Percentiles rank a stretch among this genome's conserved stretches.
Evolutionary conservation across 1,139 yeast species (phyloP).

Genomic region (Yamadazyma sp.): DNA sequence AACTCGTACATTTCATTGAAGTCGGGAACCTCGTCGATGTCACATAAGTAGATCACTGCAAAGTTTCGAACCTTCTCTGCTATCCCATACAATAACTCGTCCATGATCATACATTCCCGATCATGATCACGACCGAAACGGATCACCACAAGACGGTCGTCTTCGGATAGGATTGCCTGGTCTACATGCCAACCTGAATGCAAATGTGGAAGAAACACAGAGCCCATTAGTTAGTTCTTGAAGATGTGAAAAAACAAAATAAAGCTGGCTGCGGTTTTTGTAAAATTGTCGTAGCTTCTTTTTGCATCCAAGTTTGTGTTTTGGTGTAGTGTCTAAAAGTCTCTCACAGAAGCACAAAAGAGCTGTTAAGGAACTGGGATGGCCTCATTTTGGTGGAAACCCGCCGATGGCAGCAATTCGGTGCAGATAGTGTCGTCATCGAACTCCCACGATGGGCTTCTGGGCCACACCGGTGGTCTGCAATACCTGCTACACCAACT

Average conservation of each 20-base stretch:
- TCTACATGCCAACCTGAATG: slow-evolving; percentile 95
- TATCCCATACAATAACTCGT: slow-evolving; percentile 74
- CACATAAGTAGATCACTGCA: slow-evolving; percentile 86
- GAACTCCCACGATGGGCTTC: neutral
- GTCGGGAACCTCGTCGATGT: slow-evolving; percentile 85
- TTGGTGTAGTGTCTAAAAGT: neutral
- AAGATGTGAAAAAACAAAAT: neutral
- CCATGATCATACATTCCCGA: slow-evolving; percentile 85
- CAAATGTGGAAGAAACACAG: slow-evolving; percentile 84
- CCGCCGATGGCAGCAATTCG: neutral
- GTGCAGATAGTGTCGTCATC: neutral
- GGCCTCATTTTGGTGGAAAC: neutral
- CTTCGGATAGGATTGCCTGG: slow-evolving; percentile 85
- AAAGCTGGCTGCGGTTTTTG: neutral
- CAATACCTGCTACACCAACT: slow-evolving; percentile 4
- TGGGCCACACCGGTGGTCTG: neutral
- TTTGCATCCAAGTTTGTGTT: slow-evolving; percentile 14
- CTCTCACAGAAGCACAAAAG: too few relatives aligned
- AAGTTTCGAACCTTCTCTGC: slow-evolving; percentile 86
- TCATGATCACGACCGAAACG: slow-evolving; percentile 84
- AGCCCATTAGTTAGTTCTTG: slow-evolving; percentile 70
- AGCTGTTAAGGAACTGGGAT: too few relatives aligned
- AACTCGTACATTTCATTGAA: slow-evolving; percentile 91
- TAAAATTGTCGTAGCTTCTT: slow-evolving; percentile 1
- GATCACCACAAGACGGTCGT: slow-evolving; percentile 81